phyloP scores from a whole-genome alignment of 2,329 filamentous ascomycete species.

The Gremmenia infestans region DNA sequence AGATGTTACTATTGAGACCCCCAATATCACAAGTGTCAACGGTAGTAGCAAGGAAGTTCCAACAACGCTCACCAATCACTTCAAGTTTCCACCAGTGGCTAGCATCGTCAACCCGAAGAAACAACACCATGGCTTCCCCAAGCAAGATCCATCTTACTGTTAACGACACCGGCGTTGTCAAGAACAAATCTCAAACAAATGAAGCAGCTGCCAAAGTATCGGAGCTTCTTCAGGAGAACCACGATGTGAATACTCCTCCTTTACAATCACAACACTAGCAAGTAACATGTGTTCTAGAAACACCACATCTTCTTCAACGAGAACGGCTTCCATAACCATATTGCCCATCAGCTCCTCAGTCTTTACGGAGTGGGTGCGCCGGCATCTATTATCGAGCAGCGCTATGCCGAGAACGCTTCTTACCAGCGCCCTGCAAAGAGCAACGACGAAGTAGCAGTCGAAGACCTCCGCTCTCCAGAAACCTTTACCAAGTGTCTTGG shows the following conservation, averaged over 20 bases:
- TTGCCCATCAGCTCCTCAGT: conserved; percentile 70
- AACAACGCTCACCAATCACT: conserved; percentile 3
- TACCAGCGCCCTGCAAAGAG: conserved; percentile 58
- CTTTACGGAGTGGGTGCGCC: conserved; percentile 71
- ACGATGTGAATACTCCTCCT: conserved; percentile 43
- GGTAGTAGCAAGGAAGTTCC: background rate
- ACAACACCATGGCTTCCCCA: conserved; percentile 25
- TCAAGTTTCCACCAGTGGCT: conserved; percentile 15
- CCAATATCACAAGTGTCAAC: background rate
- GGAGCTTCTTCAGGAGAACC: conserved; percentile 69
- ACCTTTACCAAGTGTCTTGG: conserved; percentile 57
- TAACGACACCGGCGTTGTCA: conserved; percentile 47
- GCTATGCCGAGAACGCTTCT: conserved; percentile 57
- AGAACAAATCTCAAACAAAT: conserved; percentile 42
- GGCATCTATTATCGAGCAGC: conserved; percentile 52
- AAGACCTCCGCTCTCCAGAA: conserved; percentile 44
- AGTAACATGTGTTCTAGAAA: conserved; percentile 38
- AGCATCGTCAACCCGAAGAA: conserved; percentile 4
- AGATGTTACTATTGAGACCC: background rate
- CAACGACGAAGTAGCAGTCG: conserved; percentile 30
- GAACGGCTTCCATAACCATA: conserved; percentile 76
- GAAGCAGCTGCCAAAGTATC: conserved; percentile 59
- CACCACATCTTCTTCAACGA: conserved; percentile 81
- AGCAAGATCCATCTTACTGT: conserved; percentile 43
- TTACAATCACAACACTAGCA: background rate